Evolutionary conservation across 2,329 filamentous ascomycete genomes (phyloP), one percentile per base, ranked within the genome.

Genomic region (Phaeophleospora eucalypticola): DNA sequence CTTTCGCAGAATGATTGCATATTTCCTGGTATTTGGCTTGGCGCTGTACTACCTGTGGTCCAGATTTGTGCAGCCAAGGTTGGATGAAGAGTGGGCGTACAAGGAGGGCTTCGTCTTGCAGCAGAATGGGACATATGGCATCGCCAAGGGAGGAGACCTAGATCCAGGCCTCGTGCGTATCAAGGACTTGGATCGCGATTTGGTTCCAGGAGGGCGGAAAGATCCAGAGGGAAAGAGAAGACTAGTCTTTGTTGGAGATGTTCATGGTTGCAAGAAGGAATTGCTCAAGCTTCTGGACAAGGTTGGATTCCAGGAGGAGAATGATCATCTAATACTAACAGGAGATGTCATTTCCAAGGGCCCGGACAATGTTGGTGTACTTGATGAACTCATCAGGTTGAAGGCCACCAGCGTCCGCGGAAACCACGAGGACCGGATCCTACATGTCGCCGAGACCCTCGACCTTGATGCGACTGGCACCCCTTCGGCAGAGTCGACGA

Each of bases 321-420:
- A 70, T 40, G 91, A 95, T 65, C 86, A 91, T 62, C 70, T 95
- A 33, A 74, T 95, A 16, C 75, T 91, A 37, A 77, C 81, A 1
- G 89, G 89, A 39, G 87, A 95, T 67, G 77, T 91, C 64, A 78
- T 97, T 58, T 83, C 83, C 63, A 95, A 95, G 69, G 90, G 91
- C 0, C 89, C 90, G 9, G 83, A 95, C 68, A 91, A 87, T 24
- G 61, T 76, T 1, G 88, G 84, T 32, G 87, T 95, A 1, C 76
- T 97, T 39, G 80, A 85, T 48, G 74, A 89, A 35, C 84, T 88
- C 32, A 86, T 89, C 65, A 69, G 78, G 12, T 70, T 91, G 32
- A 79, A 80, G 41, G 90, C 91, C 17, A 87, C 84, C 21, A 87
- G 82, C 52, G 89, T 97, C 7, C 83, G 91, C 41, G 93, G 93